Conservation (phyloP, 2,329 filamentous ascomycete species). For the Lecanicillium sp. region DNA sequence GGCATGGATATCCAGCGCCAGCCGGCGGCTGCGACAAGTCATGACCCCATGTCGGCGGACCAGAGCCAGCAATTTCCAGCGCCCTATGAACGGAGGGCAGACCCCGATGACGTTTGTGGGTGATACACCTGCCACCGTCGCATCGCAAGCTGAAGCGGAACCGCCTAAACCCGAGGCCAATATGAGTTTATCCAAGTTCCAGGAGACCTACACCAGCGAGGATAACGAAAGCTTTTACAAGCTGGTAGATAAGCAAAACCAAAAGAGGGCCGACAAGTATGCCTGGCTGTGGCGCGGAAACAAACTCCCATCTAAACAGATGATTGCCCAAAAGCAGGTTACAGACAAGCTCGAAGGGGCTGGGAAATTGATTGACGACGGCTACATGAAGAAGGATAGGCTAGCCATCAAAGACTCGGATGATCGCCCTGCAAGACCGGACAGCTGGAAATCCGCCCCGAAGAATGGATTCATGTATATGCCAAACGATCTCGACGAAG, state of each 20-base stretch:
- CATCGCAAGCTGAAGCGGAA: constrained; percentile 25
- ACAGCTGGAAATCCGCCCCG: constrained; percentile 67
- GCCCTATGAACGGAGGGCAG: constrained; percentile 24
- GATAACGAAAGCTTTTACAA: constrained; percentile 97
- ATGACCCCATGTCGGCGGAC: constrained; percentile 50
- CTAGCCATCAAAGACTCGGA: constrained; percentile 60
- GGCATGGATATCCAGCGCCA: constrained; percentile 79
- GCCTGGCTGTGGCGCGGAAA: constrained; percentile 86
- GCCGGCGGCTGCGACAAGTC: constrained; percentile 62
- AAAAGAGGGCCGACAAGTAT: constrained; percentile 75
- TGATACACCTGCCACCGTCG: constrained; percentile 63
- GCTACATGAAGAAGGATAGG: constrained; percentile 44
- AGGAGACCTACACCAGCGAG: constrained; percentile 91
- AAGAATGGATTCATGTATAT: constrained; percentile 85
- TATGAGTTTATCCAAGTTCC: constrained; percentile 78
- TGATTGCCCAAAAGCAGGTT: constrained; percentile 59
- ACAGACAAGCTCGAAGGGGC: constrained; percentile 43
- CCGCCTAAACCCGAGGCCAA: constrained; percentile 58
- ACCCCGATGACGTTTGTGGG: constrained; percentile 63
- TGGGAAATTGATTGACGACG: constrained; percentile 45
- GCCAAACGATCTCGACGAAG: constrained; percentile 57
- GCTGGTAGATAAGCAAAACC: constrained; percentile 83
- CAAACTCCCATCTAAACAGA: constrained; percentile 74
- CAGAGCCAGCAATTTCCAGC: too few relatives aligned
- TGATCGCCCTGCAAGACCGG: constrained; percentile 66